Conservation (phyloP, 345 rosid genomes). For the Geranium brycei region DNA sequence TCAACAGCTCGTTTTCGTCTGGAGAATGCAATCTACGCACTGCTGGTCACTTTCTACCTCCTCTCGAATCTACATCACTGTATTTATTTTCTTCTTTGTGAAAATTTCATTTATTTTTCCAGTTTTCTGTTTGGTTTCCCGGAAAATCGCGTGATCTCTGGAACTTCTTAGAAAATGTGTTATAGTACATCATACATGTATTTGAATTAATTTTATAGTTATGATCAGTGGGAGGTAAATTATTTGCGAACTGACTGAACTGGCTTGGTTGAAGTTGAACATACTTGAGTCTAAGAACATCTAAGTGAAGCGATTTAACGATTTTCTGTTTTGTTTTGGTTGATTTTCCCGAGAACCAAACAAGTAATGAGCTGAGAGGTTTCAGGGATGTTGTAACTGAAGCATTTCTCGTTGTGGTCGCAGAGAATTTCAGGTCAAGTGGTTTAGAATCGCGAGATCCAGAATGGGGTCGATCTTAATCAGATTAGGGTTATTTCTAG, state of each 20-base stretch:
- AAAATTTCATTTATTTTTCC: not conserved
- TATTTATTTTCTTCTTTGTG: not conserved
- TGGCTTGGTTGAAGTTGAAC: not conserved
- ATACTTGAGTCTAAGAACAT: not conserved
- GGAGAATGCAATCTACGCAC: slow-evolving; percentile 17
- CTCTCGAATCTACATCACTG: not conserved
- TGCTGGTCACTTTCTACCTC: slow-evolving; percentile 7
- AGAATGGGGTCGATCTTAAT: slow-evolving; percentile 24
- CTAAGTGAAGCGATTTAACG: not conserved
- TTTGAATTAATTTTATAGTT: too few relatives aligned
- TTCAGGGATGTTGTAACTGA: not conserved
- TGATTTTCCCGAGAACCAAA: not conserved
- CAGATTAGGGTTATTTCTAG: slow-evolving; percentile 23
- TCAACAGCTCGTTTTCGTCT: not conserved
- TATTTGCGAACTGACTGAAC: not conserved
- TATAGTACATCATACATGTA: too few relatives aligned
- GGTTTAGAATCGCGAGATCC: slow-evolving; percentile 7
- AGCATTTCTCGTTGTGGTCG: not conserved
- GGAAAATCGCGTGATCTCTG: not conserved
- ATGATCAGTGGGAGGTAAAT: not conserved
- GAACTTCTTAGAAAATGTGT: not conserved
- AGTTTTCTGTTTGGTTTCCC: not conserved
- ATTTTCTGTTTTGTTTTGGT: not conserved
- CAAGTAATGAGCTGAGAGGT: not conserved
- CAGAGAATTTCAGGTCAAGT: slow-evolving; percentile 1